Percentiles rank a stretch among this genome's conserved stretches.
These are phyloP conservation scores for Malassezia restricta DNA, from an alignment of 1,284 basidiomycete species.

Conservation along the genomic window DNA sequence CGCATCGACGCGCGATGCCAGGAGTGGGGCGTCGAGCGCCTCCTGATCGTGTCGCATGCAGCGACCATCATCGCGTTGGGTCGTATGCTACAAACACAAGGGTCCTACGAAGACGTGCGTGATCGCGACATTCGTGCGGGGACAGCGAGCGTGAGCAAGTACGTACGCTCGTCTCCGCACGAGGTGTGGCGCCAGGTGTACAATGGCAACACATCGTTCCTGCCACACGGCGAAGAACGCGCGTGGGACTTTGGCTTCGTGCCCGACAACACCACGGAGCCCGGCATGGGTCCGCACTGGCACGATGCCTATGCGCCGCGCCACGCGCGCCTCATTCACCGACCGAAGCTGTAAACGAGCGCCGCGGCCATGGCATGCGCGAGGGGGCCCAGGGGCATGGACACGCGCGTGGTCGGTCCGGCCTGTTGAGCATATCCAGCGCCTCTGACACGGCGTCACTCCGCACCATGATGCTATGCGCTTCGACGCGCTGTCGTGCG, in stretches of 20 bases:
- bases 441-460: conserved; percentile 10
- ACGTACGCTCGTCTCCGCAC: conserved; percentile 7
- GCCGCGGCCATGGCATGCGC: conserved; percentile 12
- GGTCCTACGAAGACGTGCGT: conserved; percentile 28
- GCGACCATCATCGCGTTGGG: conserved; percentile 64
- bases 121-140: conserved; percentile 40
- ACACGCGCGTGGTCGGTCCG: neutral
- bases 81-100: conserved; percentile 54
- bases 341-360: neutral
- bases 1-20: conserved; percentile 27
- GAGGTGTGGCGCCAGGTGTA: conserved; percentile 22
- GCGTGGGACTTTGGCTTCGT: conserved; percentile 56
- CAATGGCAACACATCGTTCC: conserved; percentile 30
- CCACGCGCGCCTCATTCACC: neutral
- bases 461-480: neutral
- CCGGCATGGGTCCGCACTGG: conserved; percentile 32
- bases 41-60: conserved; percentile 66
- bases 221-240: conserved; percentile 53
- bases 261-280: conserved; percentile 28
- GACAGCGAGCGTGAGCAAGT: conserved; percentile 35
- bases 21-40: conserved; percentile 48
- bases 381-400: conserved; percentile 10
- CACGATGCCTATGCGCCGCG: conserved; percentile 17
- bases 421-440: conserved; percentile 7
- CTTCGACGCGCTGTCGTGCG: neutral